phyloP scores from a whole-genome alignment of 169 alveolate species.

The Cryptosporidium sp. region DNA sequence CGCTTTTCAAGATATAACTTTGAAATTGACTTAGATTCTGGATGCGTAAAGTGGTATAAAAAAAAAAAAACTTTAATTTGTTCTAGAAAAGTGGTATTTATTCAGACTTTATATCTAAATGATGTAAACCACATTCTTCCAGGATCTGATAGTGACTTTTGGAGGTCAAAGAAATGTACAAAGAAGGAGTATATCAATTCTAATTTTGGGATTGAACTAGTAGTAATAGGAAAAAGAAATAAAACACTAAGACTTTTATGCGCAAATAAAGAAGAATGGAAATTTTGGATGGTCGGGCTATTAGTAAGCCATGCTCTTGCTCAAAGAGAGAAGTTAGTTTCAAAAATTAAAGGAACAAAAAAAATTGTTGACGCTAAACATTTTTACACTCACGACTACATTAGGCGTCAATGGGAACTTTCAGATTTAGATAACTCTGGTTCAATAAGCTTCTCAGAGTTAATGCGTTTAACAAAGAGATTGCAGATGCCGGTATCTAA shows the following conservation, averaged over 20 bases:
- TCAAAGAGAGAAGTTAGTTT: conserved; percentile 34
- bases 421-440: conserved; percentile 76
- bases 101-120: conserved; percentile 41
- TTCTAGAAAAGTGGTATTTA: neutral
- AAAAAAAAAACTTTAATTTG: conserved; percentile 11
- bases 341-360: conserved; percentile 37
- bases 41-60: conserved; percentile 59
- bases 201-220: conserved; percentile 66
- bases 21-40: conserved; percentile 67
- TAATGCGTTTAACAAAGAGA: conserved; percentile 69
- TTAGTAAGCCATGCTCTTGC: conserved; percentile 75
- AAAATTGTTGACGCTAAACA: conserved; percentile 53
- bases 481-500: conserved; percentile 70
- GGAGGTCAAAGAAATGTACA: conserved; percentile 32
- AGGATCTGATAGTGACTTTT: conserved; percentile 77
- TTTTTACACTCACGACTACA: conserved; percentile 61
- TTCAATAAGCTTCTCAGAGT: conserved; percentile 50
- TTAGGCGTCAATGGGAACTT: conserved; percentile 78
- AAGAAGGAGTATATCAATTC: conserved; percentile 7
- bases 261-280: conserved; percentile 73
- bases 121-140: conserved; percentile 75
- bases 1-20: conserved; percentile 50
- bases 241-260: conserved; percentile 58
- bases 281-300: conserved; percentile 72
- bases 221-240: conserved; percentile 24